Conservation (phyloP, 2,329 filamentous ascomycete genomes). For the Alternaria longipes region DNA sequence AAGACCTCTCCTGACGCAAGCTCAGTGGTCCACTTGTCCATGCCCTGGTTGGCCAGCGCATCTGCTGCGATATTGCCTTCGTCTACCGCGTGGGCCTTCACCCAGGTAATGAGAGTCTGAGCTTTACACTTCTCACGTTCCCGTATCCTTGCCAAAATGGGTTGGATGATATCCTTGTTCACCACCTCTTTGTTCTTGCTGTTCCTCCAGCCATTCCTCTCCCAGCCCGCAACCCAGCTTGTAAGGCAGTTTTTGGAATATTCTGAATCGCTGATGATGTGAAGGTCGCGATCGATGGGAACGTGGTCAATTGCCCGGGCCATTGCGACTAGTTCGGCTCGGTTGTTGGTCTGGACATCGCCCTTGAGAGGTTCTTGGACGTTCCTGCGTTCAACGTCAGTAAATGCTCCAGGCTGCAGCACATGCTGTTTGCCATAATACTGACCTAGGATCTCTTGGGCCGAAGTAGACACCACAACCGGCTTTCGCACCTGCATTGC, state of each 20-base stretch:
- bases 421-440: not conserved
- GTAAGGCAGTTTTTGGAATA: conserved; percentile 92
- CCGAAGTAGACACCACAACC: conserved; percentile 74
- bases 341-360: conserved; percentile 86
- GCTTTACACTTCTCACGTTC: conserved; percentile 65
- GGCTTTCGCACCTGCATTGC: conserved; percentile 62
- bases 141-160: conserved; percentile 75
- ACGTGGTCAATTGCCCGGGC: conserved; percentile 81
- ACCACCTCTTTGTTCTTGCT: conserved; percentile 74
- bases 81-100: conserved; percentile 82
- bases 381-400: conserved; percentile 60
- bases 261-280: conserved; percentile 87
- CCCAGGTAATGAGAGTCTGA: conserved; percentile 80
- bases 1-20: conserved; percentile 4
- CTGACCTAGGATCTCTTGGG: conserved; percentile 64
- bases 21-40: conserved; percentile 11
- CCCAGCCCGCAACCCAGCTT: conserved; percentile 83
- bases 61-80: conserved; percentile 84
- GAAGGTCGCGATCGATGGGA: conserved; percentile 71
- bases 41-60: conserved; percentile 31
- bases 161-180: conserved; percentile 84
- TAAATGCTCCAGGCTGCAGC: not conserved
- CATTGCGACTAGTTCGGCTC: conserved; percentile 92
- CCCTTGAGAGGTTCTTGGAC: conserved; percentile 80
- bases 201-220: conserved; percentile 80